A percentile compares a stretch with the other conserved stretches of the same genome.
phyloP scores from a whole-genome alignment of 2,329 filamentous ascomycete species.

The Aspergillus sp. region DNA sequence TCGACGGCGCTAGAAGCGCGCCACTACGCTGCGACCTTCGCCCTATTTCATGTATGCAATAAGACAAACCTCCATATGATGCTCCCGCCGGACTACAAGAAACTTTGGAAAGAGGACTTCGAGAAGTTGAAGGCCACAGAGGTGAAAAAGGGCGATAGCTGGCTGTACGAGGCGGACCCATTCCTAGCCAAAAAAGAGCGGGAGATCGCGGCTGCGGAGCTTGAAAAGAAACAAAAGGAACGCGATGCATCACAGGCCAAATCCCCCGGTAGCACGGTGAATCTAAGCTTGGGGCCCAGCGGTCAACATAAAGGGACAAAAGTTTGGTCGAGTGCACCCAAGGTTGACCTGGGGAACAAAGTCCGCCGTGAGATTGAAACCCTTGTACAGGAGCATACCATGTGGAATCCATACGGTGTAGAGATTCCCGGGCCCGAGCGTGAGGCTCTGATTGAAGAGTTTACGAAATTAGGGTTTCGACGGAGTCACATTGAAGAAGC shows the following conservation, averaged over 20 bases:
- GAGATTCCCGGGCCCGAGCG: slow-evolving; percentile 61
- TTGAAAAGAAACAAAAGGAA: slow-evolving; percentile 78
- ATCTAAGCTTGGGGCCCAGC: slow-evolving; percentile 46
- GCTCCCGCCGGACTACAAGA: slow-evolving; percentile 84
- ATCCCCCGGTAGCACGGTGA: slow-evolving; percentile 66
- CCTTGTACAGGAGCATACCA: slow-evolving; percentile 71
- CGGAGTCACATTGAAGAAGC: slow-evolving; percentile 87
- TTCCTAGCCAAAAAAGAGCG: slow-evolving; percentile 79
- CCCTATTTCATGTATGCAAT: slow-evolving; percentile 85
- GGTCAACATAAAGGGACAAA: slow-evolving; percentile 55
- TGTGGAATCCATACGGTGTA: slow-evolving; percentile 83
- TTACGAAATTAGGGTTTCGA: slow-evolving; percentile 81
- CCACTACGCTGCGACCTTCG: slow-evolving; percentile 91
- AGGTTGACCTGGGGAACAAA: slow-evolving; percentile 87
- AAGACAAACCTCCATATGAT: slow-evolving; percentile 97
- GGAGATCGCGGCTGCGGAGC: slow-evolving; percentile 71
- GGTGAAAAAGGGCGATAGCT: slow-evolving; percentile 71
- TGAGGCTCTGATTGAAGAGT: slow-evolving; percentile 66
- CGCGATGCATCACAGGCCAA: slow-evolving; percentile 60
- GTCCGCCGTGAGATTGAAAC: slow-evolving; percentile 77
- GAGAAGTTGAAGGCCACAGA: slow-evolving; percentile 78
- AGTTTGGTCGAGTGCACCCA: slow-evolving; percentile 80
- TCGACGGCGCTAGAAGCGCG: slow-evolving; percentile 84
- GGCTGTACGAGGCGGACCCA: slow-evolving; percentile 95
- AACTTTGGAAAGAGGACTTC: slow-evolving; percentile 88